Conservation (phyloP, 2,329 filamentous ascomycete genomes). For the Fusarium ramigenum region DNA sequence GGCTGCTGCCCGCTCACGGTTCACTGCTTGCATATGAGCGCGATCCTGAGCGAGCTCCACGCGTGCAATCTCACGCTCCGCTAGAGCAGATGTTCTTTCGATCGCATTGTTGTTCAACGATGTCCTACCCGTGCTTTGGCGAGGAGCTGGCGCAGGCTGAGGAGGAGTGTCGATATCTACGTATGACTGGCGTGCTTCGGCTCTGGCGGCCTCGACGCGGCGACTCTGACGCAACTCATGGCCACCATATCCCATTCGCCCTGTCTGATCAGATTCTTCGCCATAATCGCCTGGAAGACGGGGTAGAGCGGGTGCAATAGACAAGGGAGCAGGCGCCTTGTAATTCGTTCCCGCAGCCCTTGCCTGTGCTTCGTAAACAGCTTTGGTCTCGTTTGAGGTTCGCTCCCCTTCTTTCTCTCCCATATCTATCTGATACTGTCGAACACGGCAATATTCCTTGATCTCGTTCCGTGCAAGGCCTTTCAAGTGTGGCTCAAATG, state of each 20-base stretch:
- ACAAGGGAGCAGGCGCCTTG: conserved; percentile 38
- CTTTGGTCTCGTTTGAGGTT: conserved; percentile 60
- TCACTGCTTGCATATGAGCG: conserved; percentile 58
- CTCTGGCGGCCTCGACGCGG: conserved; percentile 47
- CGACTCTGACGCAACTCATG: conserved; percentile 57
- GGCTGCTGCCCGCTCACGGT: conserved; percentile 50
- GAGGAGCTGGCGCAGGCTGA: conserved; percentile 32
- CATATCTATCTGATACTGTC: conserved; percentile 65
- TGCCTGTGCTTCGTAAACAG: conserved; percentile 60
- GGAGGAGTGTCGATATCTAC: conserved; percentile 31
- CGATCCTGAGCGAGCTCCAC: conserved; percentile 62
- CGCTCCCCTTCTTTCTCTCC: conserved; percentile 61
- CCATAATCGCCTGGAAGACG: conserved; percentile 30
- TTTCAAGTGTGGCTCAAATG: conserved; percentile 65
- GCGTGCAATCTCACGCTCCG: conserved; percentile 61
- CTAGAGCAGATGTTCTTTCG: conserved; percentile 60
- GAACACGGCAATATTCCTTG: conserved; percentile 71
- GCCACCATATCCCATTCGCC: conserved; percentile 40
- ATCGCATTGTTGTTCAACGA: conserved; percentile 46
- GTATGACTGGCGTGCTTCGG: conserved; percentile 40
- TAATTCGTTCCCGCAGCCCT: conserved; percentile 50
- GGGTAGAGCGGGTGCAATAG: conserved; percentile 38
- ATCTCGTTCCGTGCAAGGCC: conserved; percentile 63
- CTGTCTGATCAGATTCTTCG: conserved; percentile 27
- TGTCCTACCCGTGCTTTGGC: conserved; percentile 28